Evolutionary conservation across 768 basidiomycete genomes (phyloP), one percentile per base, ranked within the genome.

Genomic region (Polyporus arcularius): DNA sequence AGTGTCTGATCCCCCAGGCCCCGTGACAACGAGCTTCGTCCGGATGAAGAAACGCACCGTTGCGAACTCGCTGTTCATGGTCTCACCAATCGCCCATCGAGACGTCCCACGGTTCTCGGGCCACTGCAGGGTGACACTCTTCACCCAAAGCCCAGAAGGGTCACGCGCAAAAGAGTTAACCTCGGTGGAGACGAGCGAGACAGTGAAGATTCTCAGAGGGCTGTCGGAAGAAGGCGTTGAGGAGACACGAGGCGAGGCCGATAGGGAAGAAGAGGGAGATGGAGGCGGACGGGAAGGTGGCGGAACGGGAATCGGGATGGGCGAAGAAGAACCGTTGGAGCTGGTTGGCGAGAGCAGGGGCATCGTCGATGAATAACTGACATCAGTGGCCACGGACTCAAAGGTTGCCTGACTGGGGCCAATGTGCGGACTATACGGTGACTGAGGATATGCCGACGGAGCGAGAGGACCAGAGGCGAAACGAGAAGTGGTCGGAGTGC

Each of bases 71-170:
- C 87, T 87, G 63, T 81, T 78, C 65, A 91, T 82, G 30, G 89
- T 88, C 77, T 92, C 90, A 11, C 92, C 92, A 58, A 89, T 82
- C 9, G 90, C 82, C 89, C 92, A 94, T 18, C 88, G 84, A 67
- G 82, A 85, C 59, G 81, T 81, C 3, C 87, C 83, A 68, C 86
- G 88, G 55, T 81, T 73, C 39, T 83, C 80, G 14, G 90, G 89
- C 87, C 90, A 90, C 65, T 87, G 85, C 43, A 91, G 73, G 8
- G 86, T 85, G 47, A 92, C 73, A 1, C 82, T 87, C 70, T 87
- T 86, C 41, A 73, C 80, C 83, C 83, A 88, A 7, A 85, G 73
- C 39, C 88, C 87, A 45, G 80, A 73, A 1, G 78, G 68, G 67
- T 88, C 85, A 56, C 76, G 79, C 53, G 79, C 68, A 69, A 90